Conservation (phyloP, 176 grass and related monocot species). For the Eleusine coracana region DNA sequence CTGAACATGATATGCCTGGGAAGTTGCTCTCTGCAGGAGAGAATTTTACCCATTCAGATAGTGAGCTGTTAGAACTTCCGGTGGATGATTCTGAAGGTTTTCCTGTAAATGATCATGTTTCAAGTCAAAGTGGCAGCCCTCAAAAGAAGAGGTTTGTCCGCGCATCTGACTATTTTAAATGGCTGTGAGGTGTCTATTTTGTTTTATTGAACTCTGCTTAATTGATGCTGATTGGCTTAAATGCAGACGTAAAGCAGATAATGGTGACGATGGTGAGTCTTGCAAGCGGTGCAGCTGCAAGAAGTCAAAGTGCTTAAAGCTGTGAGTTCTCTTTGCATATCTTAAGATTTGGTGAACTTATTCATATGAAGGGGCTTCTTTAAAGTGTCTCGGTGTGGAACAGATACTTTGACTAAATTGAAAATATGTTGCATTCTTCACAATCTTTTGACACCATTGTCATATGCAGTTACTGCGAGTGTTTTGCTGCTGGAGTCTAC, state of each 20-base stretch:
- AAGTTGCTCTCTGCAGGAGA: slow-evolving; percentile 56
- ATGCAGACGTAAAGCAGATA: slow-evolving; percentile 78
- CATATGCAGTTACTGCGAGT: slow-evolving; percentile 90
- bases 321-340: slow-evolving; percentile 53
- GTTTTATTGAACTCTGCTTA: slow-evolving; percentile 24
- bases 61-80: slow-evolving; percentile 49
- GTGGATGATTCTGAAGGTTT: slow-evolving; percentile 53
- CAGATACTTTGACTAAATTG: neutral
- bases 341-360: slow-evolving; percentile 16
- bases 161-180: slow-evolving; percentile 11
- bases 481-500: slow-evolving; percentile 99
- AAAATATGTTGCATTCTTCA: slow-evolving; percentile 25
- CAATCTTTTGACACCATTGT: slow-evolving; percentile 10
- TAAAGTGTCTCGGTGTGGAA: slow-evolving; percentile 31
- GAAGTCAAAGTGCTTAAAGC: slow-evolving; percentile 99
- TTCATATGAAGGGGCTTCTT: neutral
- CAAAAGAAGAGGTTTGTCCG: slow-evolving; percentile 81
- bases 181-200: neutral
- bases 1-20: slow-evolving; percentile 49
- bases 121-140: slow-evolving; percentile 73
- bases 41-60: slow-evolving; percentile 39
- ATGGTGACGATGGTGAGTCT: slow-evolving; percentile 71
- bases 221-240: slow-evolving; percentile 28
- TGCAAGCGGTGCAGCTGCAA: slow-evolving; percentile 99
- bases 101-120: slow-evolving; percentile 57